A percentile compares a stretch with the other conserved stretches of the same genome.
These are phyloP conservation scores for Claviceps purpurea DNA, from an alignment of 2,329 filamentous ascomycete species.

Conservation along the genomic window DNA sequence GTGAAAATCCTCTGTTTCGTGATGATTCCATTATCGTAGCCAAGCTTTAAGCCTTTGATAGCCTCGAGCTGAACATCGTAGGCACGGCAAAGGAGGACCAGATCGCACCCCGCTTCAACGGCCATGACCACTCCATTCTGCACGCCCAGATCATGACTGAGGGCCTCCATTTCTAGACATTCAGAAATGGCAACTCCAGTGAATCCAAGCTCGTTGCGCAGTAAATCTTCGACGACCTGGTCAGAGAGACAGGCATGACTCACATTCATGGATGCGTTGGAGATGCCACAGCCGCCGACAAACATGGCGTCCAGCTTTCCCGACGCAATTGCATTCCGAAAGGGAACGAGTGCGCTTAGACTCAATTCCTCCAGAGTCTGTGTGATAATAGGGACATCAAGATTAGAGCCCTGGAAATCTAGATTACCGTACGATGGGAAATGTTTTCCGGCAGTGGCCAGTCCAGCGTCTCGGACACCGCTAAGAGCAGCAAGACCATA, in stretches of 20 bases:
- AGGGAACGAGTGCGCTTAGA: constrained; percentile 81
- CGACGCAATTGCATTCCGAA: constrained; percentile 75
- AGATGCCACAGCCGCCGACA: constrained; percentile 86
- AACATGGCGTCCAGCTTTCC: constrained; percentile 85
- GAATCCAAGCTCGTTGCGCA: constrained; percentile 81
- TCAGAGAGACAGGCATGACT: constrained; percentile 91
- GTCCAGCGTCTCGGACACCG: constrained; percentile 80
- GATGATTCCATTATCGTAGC: constrained; percentile 82
- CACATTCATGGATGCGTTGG: constrained; percentile 81
- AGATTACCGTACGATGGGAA: constrained; percentile 94
- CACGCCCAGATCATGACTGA: constrained; percentile 93
- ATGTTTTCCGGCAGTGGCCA: constrained; percentile 87
- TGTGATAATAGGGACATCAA: constrained; percentile 90
- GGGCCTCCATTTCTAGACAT: constrained; percentile 90
- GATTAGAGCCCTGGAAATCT: constrained; percentile 79
- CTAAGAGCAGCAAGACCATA: constrained; percentile 85
- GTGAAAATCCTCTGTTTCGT: constrained; percentile 65
- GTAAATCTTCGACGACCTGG: constrained; percentile 79
- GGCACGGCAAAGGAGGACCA: constrained; percentile 77
- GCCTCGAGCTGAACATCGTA: constrained; percentile 85
- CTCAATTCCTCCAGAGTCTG: constrained; percentile 88
- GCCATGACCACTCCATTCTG: constrained; percentile 96
- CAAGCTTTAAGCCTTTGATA: constrained; percentile 76
- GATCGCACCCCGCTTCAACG: constrained; percentile 87
- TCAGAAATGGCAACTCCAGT: constrained; percentile 89